These are phyloP conservation scores for Quercus parvula DNA, from an alignment of 306 rosid species.

Conservation along the genomic window DNA sequence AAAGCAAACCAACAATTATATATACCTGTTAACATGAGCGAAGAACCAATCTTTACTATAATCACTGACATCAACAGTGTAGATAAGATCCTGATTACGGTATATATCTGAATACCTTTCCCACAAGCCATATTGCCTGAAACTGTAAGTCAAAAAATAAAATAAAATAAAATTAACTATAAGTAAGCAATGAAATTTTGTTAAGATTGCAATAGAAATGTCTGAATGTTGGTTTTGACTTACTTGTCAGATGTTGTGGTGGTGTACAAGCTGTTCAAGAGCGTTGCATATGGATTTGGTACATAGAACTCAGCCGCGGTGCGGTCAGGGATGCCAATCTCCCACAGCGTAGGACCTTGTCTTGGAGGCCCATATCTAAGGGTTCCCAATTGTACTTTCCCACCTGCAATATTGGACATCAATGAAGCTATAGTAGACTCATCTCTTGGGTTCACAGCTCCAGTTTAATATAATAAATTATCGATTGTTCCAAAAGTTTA, in stretches of 20 bases:
- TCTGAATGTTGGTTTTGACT: conserved; percentile 28
- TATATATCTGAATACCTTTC: conserved; percentile 48
- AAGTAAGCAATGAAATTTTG: background rate
- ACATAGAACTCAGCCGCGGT: conserved; percentile 59
- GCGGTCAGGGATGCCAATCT: conserved; percentile 87
- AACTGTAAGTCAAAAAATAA: conserved; percentile 24
- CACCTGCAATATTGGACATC: conserved; percentile 28
- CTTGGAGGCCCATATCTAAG: conserved; percentile 65
- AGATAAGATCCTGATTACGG: conserved; percentile 47
- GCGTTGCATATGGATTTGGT: conserved; percentile 53
- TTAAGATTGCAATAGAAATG: too few relatives aligned
- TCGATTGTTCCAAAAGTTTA: too few relatives aligned
- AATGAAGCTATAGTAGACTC: too few relatives aligned
- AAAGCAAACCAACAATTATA: too few relatives aligned
- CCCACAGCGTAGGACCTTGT: conserved; percentile 82
- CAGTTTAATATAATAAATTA: too few relatives aligned
- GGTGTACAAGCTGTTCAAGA: conserved; percentile 34
- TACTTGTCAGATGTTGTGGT: background rate
- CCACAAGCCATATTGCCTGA: conserved; percentile 75
- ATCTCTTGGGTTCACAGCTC: too few relatives aligned
- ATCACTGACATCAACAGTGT: conserved; percentile 22
- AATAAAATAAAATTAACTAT: background rate
- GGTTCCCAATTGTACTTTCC: conserved; percentile 19
- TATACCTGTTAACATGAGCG: conserved; percentile 52
- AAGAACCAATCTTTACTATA: conserved; percentile 52